Evolutionary conservation across 371 early-diverging fungal species (phyloP), one percentile per base, ranked within the genome.

Genomic region (Mortierella sp.): DNA sequence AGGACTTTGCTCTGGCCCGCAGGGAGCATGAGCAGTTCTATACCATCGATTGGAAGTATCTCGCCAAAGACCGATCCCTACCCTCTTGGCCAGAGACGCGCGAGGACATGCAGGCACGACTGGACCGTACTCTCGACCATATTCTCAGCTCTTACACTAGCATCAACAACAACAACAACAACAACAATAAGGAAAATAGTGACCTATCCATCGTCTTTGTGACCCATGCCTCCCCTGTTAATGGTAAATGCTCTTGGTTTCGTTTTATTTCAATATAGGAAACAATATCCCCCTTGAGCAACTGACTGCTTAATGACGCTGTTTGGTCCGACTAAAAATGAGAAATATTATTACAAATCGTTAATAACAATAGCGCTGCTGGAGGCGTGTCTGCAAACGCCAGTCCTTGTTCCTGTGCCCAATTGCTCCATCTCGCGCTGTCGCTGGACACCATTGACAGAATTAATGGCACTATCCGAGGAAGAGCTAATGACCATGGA

Each of bases 1-100:
- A 76, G 44, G 78, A 76, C 21, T 76, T 76, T 49, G 78, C 78
- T 6, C 48, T 65, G 58, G 43, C 78, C 9, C 43, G 78, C 11
- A 44, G 61, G 7, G 78, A 76, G 12, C 70, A 76, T 23, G 65
- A 69, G 26, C 60, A 60, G 39, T 76, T 46, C 62, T 76, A 76
- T n/a, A 14, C 60, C 8, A 53, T 76, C 50, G 78, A 76, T 42
- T 76, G 78, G 78, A 76, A 76, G 26, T 76, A 76, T 58, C n/a
- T 30, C 17, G 58, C 78, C 6, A 52, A 48, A 26, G 64, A 56
- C 2, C 47, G 62, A 23, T 41, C 60, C 12, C 47, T 76, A 4
- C 70, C 78, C 3, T 3, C 56, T 23, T 76, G 78, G 78, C 78
- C 78, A 11, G 78, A 76, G 60, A 41, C 70, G 1, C 50, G 64